Percentiles rank a stretch among this genome's conserved stretches.
Evolutionary conservation across 2,329 filamentous ascomycete species (phyloP).

Genomic region (Pseudocercospora crystallina): DNA sequence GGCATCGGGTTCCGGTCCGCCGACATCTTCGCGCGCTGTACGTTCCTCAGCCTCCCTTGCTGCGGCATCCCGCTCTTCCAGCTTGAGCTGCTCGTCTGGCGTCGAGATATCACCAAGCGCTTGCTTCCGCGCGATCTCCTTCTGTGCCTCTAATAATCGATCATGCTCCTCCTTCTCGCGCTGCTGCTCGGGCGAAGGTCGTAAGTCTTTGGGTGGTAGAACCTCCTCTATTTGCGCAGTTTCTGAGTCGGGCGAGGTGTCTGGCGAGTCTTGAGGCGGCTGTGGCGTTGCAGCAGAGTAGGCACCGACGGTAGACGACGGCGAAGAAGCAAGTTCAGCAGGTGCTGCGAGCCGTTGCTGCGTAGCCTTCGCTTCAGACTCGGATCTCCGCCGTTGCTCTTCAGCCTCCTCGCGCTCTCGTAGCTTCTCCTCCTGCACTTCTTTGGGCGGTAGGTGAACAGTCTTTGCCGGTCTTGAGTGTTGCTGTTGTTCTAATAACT

Average conservation of each 20-base stretch:
- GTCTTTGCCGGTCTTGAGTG: conserved; percentile 35
- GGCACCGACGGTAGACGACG: conserved; percentile 65
- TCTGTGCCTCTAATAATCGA: conserved; percentile 50
- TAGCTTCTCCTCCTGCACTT: conserved; percentile 50
- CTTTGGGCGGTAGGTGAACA: conserved; percentile 51
- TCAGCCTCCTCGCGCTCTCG: conserved; percentile 43
- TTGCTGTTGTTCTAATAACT: conserved; percentile 26
- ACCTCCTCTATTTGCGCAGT: conserved; percentile 25
- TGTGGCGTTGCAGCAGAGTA: conserved; percentile 73
- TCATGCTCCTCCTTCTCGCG: conserved; percentile 56
- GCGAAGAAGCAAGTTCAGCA: conserved; percentile 44
- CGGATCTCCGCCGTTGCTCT: conserved; percentile 39
- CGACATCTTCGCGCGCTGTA: conserved; percentile 36
- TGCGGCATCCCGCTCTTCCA: conserved; percentile 46
- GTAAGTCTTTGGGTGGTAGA: conserved; percentile 33
- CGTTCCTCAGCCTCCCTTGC: conserved; percentile 43
- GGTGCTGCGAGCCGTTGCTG: conserved; percentile 28
- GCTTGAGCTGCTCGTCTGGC: conserved; percentile 59
- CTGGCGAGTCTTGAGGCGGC: conserved; percentile 52
- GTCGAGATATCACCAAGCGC: conserved; percentile 48
- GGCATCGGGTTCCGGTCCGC: conserved; percentile 29
- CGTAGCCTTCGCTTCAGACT: conserved; percentile 37
- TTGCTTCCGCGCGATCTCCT: conserved; percentile 45
- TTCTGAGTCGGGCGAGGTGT: conserved; percentile 36
- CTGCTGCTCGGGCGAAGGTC: conserved; percentile 38